Evolutionary conservation across 768 basidiomycete species (phyloP).

Genomic region (Naematelia aurantialba): DNA sequence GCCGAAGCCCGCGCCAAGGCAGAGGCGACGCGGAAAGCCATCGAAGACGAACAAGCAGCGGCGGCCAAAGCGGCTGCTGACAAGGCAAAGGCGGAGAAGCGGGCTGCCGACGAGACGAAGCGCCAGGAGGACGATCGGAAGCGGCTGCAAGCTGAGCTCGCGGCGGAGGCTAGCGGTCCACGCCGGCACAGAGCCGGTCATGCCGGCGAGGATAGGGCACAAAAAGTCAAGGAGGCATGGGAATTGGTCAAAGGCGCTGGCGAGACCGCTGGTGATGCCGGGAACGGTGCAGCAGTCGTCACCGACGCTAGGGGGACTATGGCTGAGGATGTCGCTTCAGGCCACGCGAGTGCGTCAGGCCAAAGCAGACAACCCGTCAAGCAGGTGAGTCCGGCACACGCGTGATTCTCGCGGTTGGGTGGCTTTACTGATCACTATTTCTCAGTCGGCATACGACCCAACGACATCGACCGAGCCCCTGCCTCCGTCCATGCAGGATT

Average conservation of each 20-base stretch:
- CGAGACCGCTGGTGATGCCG: neutral
- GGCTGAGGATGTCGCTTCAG: neutral
- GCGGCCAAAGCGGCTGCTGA: conserved; percentile 9
- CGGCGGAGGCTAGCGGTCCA: neutral
- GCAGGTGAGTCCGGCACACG: neutral
- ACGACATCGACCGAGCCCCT: conserved; percentile 40
- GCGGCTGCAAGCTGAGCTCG: conserved; percentile 5
- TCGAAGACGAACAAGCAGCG: conserved; percentile 17
- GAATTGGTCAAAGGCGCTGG: conserved; percentile 38
- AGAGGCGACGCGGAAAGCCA: conserved; percentile 18
- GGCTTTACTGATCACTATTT: conserved; percentile 13
- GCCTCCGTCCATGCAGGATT: conserved; percentile 27
- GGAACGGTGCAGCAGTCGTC: conserved; percentile 5
- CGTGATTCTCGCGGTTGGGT: neutral
- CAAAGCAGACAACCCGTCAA: neutral
- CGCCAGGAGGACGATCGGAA: conserved; percentile 8
- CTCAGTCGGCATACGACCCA: conserved; percentile 32
- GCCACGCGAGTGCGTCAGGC: neutral
- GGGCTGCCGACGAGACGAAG: conserved; percentile 11
- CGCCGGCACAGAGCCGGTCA: neutral
- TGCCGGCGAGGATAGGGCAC: conserved; percentile 21
- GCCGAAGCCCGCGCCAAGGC: conserved; percentile 41
- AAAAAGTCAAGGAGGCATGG: conserved; percentile 49
- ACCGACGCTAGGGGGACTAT: conserved; percentile 34
- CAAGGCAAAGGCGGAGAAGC: conserved; percentile 15